These are phyloP conservation scores for Trichosanthes truncata DNA, from an alignment of 306 rosid genomes.

Conservation along the genomic window DNA sequence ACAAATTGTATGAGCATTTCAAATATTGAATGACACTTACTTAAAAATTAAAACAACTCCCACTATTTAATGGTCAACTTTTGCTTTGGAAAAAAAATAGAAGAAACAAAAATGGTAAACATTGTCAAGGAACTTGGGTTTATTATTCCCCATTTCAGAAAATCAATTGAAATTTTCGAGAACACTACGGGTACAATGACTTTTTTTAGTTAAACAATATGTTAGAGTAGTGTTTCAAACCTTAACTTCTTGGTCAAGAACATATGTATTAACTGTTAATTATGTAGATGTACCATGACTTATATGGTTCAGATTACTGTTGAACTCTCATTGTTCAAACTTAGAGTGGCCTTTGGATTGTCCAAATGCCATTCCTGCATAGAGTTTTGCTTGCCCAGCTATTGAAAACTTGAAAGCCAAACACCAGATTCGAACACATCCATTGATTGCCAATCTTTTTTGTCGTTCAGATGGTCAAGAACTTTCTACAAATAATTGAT, in stretches of 20 bases:
- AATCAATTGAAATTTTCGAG: neutral
- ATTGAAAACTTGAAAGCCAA: neutral
- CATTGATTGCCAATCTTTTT: neutral
- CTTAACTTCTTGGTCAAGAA: too few species aligned
- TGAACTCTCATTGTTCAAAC: neutral
- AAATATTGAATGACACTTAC: too few species aligned
- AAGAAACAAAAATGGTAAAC: neutral
- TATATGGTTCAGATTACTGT: neutral
- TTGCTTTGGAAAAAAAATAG: too few species aligned
- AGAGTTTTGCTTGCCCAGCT: neutral
- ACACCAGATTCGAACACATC: neutral
- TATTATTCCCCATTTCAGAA: neutral
- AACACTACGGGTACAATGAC: neutral
- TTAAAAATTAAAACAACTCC: too few species aligned
- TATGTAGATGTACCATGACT: too few species aligned
- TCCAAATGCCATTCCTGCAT: neutral
- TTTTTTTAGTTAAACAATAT: too few species aligned
- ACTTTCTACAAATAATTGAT: neutral
- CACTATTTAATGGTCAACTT: neutral
- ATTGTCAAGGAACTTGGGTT: neutral
- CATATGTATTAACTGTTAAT: too few species aligned
- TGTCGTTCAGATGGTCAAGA: neutral
- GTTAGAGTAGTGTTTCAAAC: too few species aligned
- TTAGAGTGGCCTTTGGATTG: neutral
- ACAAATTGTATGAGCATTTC: too few species aligned